A percentile compares a stretch with the other conserved stretches of the same genome.
Conservation (phyloP, 352 stramenopile genomes). For the Globisporangium spiculum region DNA sequence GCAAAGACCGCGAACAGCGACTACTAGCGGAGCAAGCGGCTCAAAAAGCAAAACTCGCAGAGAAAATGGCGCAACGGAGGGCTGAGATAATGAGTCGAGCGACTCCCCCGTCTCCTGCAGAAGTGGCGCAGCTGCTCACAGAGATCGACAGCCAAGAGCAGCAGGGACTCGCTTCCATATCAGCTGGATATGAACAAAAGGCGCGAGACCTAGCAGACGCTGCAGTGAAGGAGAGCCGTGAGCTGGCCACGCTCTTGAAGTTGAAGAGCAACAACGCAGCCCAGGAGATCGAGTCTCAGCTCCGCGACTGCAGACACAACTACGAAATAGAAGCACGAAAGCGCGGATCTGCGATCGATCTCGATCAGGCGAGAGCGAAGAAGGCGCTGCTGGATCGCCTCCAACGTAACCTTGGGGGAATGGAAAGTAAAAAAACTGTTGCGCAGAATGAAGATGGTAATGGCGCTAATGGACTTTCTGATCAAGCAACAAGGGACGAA, state of each 20-base stretch:
- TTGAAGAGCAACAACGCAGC: background rate
- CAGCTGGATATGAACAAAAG: background rate
- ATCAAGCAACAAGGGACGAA: too few species aligned
- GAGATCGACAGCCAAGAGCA: background rate
- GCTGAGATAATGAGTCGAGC: background rate
- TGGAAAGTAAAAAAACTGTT: too few species aligned
- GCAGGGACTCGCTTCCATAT: background rate
- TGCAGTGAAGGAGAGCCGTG: background rate
- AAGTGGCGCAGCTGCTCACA: background rate
- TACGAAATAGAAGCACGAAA: background rate
- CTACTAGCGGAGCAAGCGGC: background rate
- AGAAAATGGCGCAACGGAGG: background rate
- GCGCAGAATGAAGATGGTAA: background rate
- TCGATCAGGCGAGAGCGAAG: constrained; percentile 1
- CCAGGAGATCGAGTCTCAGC: background rate
- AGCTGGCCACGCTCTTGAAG: background rate
- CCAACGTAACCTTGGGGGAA: background rate
- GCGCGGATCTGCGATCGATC: background rate
- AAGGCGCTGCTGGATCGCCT: background rate
- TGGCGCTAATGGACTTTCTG: background rate
- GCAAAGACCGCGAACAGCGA: background rate
- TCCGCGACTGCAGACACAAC: background rate
- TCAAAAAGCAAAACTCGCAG: background rate
- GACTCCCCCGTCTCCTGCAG: background rate
- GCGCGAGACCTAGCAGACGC: background rate